phyloP scores from a whole-genome alignment of 257 asterid species.

The Solanum virginianum region DNA sequence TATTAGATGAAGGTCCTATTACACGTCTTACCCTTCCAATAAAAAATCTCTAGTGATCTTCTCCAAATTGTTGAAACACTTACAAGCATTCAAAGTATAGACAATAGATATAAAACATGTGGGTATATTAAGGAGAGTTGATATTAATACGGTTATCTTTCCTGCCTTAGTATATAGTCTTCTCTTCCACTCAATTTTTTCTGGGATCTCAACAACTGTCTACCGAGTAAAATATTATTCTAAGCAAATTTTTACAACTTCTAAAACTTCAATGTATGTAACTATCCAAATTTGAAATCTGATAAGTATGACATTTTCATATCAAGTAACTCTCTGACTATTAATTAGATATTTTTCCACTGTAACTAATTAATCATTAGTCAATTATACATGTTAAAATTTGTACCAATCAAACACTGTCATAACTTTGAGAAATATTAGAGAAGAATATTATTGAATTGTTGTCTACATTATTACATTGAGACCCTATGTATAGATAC shows the following conservation, averaged over 20 bases:
- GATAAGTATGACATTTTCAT: not conserved
- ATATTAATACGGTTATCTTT: not conserved
- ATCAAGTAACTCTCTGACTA: not conserved
- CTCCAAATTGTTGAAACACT: not conserved
- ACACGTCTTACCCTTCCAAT: not conserved
- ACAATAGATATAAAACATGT: not conserved
- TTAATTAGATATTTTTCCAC: not conserved
- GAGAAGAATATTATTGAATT: no score
- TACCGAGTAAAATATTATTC: not conserved
- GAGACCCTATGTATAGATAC: no score
- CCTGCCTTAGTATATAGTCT: not conserved
- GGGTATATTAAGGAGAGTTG: not conserved
- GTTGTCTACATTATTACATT: no score
- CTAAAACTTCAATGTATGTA: not conserved
- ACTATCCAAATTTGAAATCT: not conserved
- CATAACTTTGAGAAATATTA: not conserved
- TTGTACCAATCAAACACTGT: not conserved
- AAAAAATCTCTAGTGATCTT: not conserved
- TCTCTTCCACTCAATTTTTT: not conserved
- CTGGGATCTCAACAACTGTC: not conserved
- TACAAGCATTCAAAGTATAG: not conserved
- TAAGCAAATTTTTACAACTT: not conserved
- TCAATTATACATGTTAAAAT: not conserved
- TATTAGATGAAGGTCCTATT: not conserved
- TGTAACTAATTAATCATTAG: not conserved